A percentile compares a stretch with the other conserved stretches of the same genome.
Evolutionary conservation across 2,329 filamentous ascomycete genomes (phyloP).

Genomic region (Emergomyces orientalis): DNA sequence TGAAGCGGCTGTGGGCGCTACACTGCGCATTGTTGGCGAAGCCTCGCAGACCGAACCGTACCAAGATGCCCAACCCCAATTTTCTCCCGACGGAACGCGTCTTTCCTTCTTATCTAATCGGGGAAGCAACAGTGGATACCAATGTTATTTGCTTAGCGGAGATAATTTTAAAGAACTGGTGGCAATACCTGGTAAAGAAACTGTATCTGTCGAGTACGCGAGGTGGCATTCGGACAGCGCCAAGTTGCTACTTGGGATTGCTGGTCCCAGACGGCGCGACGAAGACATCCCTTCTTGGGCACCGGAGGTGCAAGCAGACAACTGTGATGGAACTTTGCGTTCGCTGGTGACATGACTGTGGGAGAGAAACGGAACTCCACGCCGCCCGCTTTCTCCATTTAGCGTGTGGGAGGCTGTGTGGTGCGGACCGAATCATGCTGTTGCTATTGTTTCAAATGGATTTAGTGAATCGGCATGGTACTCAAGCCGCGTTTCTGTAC

Average conservation of each 20-base stretch:
- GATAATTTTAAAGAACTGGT: not conserved
- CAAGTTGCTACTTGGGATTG: not conserved
- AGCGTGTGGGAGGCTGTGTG: not conserved
- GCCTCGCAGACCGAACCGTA: not conserved
- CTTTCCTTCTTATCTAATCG: slow-evolving; percentile 1
- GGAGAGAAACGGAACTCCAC: not conserved
- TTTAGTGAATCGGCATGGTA: not conserved
- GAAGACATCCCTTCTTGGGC: not conserved
- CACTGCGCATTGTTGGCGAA: not conserved
- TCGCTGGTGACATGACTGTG: not conserved
- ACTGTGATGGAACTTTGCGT: not conserved
- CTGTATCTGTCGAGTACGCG: not conserved
- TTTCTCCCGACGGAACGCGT: not conserved
- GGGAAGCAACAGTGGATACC: not conserved
- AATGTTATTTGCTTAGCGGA: not conserved
- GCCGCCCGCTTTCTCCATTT: not conserved
- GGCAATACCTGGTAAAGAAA: not conserved
- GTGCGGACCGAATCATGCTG: not conserved
- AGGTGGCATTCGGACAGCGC: not conserved
- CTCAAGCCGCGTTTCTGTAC: not conserved
- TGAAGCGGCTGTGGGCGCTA: not conserved
- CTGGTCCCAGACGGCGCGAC: not conserved
- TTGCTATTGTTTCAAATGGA: not conserved
- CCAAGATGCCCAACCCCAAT: not conserved
- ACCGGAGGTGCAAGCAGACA: not conserved